Conservation (phyloP, 129 eudicot genomes). For the Cynara cardunculus region DNA sequence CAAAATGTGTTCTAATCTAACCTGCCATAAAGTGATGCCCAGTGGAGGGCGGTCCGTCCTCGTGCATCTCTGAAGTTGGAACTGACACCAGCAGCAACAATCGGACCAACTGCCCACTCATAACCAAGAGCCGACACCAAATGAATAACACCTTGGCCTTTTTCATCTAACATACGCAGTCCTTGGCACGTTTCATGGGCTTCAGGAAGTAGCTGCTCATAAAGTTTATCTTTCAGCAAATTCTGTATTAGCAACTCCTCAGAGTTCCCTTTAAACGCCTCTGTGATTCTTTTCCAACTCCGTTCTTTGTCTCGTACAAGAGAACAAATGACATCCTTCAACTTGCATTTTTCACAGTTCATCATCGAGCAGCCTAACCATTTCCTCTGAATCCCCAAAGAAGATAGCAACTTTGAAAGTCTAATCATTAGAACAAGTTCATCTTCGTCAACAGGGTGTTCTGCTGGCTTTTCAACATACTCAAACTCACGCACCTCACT, state of each 20-base stretch:
- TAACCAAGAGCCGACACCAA: constrained; percentile 43
- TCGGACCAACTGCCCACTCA: constrained; percentile 33
- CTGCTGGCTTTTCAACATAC: constrained; percentile 7
- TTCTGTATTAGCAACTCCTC: constrained; percentile 18
- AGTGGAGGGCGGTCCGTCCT: constrained; percentile 46
- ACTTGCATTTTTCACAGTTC: constrained; percentile 30
- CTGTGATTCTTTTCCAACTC: constrained; percentile 13
- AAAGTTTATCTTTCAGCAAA: constrained; percentile 36
- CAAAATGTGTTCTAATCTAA: neutral
- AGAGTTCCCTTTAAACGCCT: neutral
- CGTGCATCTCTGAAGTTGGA: constrained; percentile 32
- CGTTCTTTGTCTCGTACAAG: neutral
- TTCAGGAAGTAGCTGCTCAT: constrained; percentile 25
- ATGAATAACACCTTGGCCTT: constrained; percentile 40
- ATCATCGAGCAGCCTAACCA: constrained; percentile 17
- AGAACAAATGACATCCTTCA: constrained; percentile 19
- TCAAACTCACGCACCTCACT: constrained; percentile 42
- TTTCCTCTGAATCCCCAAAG: constrained; percentile 7
- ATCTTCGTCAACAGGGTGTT: constrained; percentile 10
- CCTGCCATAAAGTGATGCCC: constrained; percentile 47
- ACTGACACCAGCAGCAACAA: constrained; percentile 34
- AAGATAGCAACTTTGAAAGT: constrained; percentile 25
- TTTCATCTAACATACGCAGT: constrained; percentile 19
- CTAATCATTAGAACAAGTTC: constrained; percentile 9
- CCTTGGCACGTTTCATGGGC: constrained; percentile 28